A percentile compares a stretch with the other conserved stretches of the same genome.
phyloP scores from a whole-genome alignment of 176 grass and related monocot species.

The Aegilops speltoides region DNA sequence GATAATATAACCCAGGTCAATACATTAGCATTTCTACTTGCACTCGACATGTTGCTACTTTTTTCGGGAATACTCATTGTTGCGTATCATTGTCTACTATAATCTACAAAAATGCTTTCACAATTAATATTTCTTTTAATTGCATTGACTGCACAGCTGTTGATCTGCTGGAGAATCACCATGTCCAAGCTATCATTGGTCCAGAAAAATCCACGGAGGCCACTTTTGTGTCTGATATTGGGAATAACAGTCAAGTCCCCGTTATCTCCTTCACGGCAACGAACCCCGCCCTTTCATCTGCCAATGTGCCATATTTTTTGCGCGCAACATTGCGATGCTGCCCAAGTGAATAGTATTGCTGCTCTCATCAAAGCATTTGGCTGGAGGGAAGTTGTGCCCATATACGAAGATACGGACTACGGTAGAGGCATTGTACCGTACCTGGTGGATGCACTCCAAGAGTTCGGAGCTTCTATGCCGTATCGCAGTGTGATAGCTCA shows the following conservation, averaged over 20 bases:
- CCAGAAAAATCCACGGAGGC: slow-evolving; percentile 50
- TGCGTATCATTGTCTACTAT: background rate
- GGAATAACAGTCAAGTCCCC: slow-evolving; percentile 44
- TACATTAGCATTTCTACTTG: background rate
- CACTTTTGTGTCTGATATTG: slow-evolving; percentile 46
- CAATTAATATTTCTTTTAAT: background rate
- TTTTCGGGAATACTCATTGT: too few species aligned
- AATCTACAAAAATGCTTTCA: background rate
- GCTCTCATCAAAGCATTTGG: slow-evolving; percentile 42
- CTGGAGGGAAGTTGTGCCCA: slow-evolving; percentile 49
- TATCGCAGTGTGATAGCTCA: slow-evolving; percentile 36
- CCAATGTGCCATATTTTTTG: slow-evolving; percentile 40
- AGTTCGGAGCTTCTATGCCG: slow-evolving; percentile 31
- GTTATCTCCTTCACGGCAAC: slow-evolving; percentile 63
- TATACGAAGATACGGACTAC: slow-evolving; percentile 61
- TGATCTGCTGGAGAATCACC: slow-evolving; percentile 40
- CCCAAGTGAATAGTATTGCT: slow-evolving; percentile 39
- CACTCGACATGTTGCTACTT: background rate
- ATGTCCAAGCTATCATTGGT: slow-evolving; percentile 52
- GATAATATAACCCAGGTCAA: background rate
- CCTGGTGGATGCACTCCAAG: slow-evolving; percentile 50
- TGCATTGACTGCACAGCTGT: slow-evolving; percentile 24
- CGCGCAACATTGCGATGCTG: slow-evolving; percentile 38
- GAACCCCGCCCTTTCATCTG: slow-evolving; percentile 38
- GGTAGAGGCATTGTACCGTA: slow-evolving; percentile 52